Percentiles rank a stretch among this genome's conserved stretches.
These are phyloP conservation scores for Cyanidiococcus yangmingshanensis DNA, from an alignment of 23 red algal genomes.

Conservation along the genomic window DNA sequence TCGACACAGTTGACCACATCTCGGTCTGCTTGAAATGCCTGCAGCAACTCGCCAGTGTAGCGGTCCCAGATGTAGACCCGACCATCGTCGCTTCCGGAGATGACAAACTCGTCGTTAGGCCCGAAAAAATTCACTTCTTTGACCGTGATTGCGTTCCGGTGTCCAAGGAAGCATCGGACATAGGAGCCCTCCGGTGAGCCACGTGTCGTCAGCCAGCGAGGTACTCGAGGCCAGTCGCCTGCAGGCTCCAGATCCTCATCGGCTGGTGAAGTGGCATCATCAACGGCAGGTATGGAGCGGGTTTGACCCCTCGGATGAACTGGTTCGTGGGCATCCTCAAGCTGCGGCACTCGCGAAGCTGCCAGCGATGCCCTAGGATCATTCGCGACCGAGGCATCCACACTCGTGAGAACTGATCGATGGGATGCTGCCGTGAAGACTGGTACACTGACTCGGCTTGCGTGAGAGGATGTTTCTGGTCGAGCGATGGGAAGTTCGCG, in stretches of 20 bases:
- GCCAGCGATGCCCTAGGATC: background rate
- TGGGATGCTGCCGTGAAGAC: background rate
- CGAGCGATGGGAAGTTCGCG: background rate
- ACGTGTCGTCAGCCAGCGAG: slow-evolving; percentile 1
- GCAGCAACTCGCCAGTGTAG: background rate
- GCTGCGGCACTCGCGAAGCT: background rate
- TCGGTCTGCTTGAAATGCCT: background rate
- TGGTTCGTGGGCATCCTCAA: background rate
- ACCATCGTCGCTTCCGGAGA: slow-evolving; percentile 25
- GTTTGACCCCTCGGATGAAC: background rate
- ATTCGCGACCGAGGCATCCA: background rate
- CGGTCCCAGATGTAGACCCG: slow-evolving; percentile 27
- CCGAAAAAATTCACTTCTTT: slow-evolving; percentile 31
- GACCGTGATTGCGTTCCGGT: slow-evolving; percentile 7
- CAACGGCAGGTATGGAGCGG: background rate
- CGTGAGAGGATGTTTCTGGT: background rate
- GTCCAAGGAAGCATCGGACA: slow-evolving; percentile 18
- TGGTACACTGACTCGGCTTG: background rate
- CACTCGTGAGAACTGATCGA: background rate
- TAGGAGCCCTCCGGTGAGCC: slow-evolving; percentile 21
- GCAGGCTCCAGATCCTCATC: background rate
- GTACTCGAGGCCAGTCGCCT: background rate
- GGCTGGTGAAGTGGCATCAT: background rate
- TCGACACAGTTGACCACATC: slow-evolving; percentile 33
- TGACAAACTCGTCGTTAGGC: background rate